Percentiles rank a stretch among this genome's conserved stretches.
These are phyloP conservation scores for Fraxinus ornus DNA, from an alignment of 305 asterid species.

Conservation along the genomic window DNA sequence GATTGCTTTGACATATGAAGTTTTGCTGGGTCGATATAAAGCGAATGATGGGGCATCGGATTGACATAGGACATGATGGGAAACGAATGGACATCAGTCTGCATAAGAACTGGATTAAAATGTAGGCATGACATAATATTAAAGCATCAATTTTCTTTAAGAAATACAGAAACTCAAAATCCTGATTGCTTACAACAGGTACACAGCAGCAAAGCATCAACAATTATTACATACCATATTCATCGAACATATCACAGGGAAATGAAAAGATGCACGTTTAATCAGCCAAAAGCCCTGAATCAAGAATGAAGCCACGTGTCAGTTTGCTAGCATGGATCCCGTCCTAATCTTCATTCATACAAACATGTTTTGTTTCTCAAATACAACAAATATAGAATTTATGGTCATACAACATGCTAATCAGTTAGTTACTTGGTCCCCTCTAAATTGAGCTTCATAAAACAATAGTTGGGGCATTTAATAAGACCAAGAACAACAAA, in stretches of 20 bases:
- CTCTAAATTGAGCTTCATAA: slow-evolving; percentile 1
- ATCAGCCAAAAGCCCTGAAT: slow-evolving; percentile 28
- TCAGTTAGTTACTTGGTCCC: background rate
- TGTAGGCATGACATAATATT: slow-evolving; percentile 3
- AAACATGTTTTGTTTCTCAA: background rate
- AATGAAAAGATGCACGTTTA: slow-evolving; percentile 19
- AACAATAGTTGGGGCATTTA: slow-evolving; percentile 2
- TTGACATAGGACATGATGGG: background rate
- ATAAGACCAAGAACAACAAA: background rate
- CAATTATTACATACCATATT: slow-evolving; percentile 27
- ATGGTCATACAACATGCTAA: background rate
- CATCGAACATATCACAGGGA: slow-evolving; percentile 2
- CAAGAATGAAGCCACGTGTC: slow-evolving; percentile 15
- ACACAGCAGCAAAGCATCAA: slow-evolving; percentile 24
- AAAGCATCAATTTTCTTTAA: slow-evolving; percentile 20
- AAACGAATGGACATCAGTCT: background rate
- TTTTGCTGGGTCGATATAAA: background rate
- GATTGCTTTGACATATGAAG: background rate
- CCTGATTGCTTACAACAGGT: slow-evolving; percentile 18
- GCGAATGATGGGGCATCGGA: background rate
- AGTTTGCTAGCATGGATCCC: slow-evolving; percentile 8
- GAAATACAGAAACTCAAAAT: slow-evolving; percentile 14
- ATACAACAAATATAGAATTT: background rate
- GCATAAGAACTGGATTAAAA: slow-evolving; percentile 2
- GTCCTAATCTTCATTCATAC: background rate